phyloP scores from a whole-genome alignment of 2,329 filamentous ascomycete genomes.

The Emydomyces testavorans region DNA sequence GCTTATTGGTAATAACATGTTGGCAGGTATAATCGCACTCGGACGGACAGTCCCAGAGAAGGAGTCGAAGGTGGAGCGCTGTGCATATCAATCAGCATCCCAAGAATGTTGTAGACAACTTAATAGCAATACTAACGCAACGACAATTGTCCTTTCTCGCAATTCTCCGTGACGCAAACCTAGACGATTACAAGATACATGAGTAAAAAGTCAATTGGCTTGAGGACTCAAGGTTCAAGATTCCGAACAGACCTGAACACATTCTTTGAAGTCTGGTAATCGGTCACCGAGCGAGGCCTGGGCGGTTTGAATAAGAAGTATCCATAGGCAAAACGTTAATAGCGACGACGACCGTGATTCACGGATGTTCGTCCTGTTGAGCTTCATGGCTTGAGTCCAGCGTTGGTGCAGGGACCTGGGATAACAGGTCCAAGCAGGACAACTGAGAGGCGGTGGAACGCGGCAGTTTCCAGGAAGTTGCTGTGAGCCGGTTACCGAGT shows the following conservation, averaged over 20 bases:
- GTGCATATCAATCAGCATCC: slow-evolving; percentile 10
- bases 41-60: slow-evolving; percentile 81
- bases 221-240: not conserved
- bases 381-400: slow-evolving; percentile 14
- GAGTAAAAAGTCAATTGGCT: not conserved
- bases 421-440: not conserved
- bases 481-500: too few relatives aligned
- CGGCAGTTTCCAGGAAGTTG: too few relatives aligned
- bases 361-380: slow-evolving; percentile 2
- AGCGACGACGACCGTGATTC: slow-evolving; percentile 16
- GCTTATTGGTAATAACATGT: slow-evolving; percentile 69
- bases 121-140: slow-evolving; percentile 52
- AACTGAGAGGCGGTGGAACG: slow-evolving; percentile 2
- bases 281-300: slow-evolving; percentile 71
- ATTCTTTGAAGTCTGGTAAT: slow-evolving; percentile 76
- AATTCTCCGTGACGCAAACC: slow-evolving; percentile 75
- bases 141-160: slow-evolving; percentile 51
- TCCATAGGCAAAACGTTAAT: slow-evolving; percentile 26
- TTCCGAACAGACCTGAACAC: slow-evolving; percentile 56
- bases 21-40: slow-evolving; percentile 99
- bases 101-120: not conserved
- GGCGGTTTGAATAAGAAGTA: slow-evolving; percentile 29
- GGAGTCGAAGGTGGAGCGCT: slow-evolving; percentile 75
- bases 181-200: slow-evolving; percentile 30
- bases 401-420: not conserved